Conservation (phyloP, 2,329 filamentous ascomycete genomes). For the Cyphellophora europaea region DNA sequence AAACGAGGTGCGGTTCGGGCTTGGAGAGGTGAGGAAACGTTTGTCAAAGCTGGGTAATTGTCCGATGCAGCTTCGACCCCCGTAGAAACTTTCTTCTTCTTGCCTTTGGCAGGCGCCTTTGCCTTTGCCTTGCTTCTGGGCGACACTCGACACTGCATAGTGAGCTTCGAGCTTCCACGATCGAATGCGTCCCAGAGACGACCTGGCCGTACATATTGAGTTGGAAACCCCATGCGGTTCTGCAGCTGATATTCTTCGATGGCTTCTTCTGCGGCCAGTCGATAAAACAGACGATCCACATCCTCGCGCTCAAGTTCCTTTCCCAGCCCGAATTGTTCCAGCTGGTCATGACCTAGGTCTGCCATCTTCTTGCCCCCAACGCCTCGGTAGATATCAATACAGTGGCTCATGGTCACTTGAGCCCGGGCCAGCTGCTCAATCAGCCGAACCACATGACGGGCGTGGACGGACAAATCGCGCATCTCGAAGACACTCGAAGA, state of each 20-base stretch:
- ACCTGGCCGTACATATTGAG: slow-evolving; percentile 51
- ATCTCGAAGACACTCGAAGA: slow-evolving; percentile 61
- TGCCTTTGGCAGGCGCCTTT: slow-evolving; percentile 19
- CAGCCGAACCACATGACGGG: slow-evolving; percentile 59
- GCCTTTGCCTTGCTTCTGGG: slow-evolving; percentile 30
- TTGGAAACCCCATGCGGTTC: slow-evolving; percentile 55
- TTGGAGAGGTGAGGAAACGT: slow-evolving; percentile 56
- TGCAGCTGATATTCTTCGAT: slow-evolving; percentile 61
- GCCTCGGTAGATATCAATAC: slow-evolving; percentile 75
- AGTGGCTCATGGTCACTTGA: slow-evolving; percentile 66
- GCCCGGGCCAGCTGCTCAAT: slow-evolving; percentile 49
- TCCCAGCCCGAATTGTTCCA: slow-evolving; percentile 58
- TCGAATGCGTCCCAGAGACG: slow-evolving; percentile 38
- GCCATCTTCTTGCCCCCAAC: slow-evolving; percentile 48
- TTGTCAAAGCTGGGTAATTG: slow-evolving; percentile 52
- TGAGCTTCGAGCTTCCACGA: slow-evolving; percentile 33
- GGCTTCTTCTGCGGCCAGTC: slow-evolving; percentile 63
- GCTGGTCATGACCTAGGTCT: slow-evolving; percentile 39
- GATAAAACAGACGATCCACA: slow-evolving; percentile 74
- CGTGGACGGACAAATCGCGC: slow-evolving; percentile 68
- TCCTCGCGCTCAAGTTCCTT: slow-evolving; percentile 63
- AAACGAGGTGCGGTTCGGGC: slow-evolving; percentile 30
- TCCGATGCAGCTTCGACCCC: slow-evolving; percentile 23
- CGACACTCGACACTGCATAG: slow-evolving; percentile 45
- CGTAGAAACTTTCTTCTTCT: slow-evolving; percentile 23